Percentiles rank a stretch among this genome's conserved stretches.
Evolutionary conservation across 179 eudicot species (phyloP).

Genomic region (Silene vulgaris): DNA sequence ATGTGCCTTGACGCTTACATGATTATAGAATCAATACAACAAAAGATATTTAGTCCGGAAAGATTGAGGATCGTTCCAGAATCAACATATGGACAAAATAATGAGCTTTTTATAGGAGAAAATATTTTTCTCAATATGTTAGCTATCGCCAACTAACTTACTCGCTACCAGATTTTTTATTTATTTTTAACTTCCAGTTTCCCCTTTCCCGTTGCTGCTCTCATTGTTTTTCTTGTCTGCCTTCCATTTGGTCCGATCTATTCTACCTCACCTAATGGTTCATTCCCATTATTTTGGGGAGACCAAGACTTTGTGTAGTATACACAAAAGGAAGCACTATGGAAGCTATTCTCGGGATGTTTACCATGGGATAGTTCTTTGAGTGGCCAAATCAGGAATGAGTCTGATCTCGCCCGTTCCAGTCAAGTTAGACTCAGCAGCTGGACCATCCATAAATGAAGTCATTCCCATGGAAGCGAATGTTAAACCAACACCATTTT

Average conservation of each 20-base stretch:
- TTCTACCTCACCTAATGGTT: background rate
- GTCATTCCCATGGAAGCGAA: conserved; percentile 81
- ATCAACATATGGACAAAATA: background rate
- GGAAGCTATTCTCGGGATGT: background rate
- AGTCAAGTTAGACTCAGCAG: conserved; percentile 62
- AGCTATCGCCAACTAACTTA: background rate
- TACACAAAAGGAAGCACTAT: background rate
- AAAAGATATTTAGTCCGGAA: background rate
- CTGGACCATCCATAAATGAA: conserved; percentile 72
- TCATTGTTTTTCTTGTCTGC: background rate
- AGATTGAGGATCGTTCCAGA: background rate
- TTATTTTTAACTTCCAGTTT: background rate
- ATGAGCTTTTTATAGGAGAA: background rate
- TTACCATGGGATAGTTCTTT: conserved; percentile 79
- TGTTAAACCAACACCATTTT: conserved; percentile 81
- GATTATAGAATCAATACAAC: background rate
- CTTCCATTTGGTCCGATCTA: background rate
- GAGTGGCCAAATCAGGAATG: conserved; percentile 80
- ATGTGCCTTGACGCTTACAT: background rate
- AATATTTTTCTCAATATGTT: background rate
- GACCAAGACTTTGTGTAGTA: background rate
- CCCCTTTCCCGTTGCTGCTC: background rate
- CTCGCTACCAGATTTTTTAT: background rate
- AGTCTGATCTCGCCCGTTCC: conserved; percentile 92
- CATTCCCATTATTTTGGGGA: background rate